Percentiles rank a stretch among this genome's conserved stretches.
phyloP scores from a whole-genome alignment of 129 eudicot genomes.

The Daucus carota region DNA sequence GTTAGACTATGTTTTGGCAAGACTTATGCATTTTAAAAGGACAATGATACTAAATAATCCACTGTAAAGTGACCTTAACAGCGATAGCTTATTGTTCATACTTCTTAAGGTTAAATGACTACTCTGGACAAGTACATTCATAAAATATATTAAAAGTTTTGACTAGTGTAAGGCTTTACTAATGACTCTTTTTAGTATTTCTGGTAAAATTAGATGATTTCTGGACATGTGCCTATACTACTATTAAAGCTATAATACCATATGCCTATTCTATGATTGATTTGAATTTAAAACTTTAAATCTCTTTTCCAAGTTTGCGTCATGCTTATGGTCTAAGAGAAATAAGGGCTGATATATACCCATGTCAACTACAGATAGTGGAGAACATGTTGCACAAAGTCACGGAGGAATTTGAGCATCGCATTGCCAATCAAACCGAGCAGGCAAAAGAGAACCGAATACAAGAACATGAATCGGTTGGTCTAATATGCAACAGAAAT shows the following conservation, averaged over 20 bases:
- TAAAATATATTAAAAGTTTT: not conserved
- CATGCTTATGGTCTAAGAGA: not conserved
- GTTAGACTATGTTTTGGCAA: not conserved
- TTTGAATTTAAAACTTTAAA: not conserved
- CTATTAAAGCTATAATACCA: not conserved
- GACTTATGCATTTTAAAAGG: not conserved
- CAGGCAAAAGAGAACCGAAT: slow-evolving; percentile 26
- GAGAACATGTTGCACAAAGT: slow-evolving; percentile 60
- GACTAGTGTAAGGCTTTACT: not conserved
- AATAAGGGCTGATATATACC: not conserved
- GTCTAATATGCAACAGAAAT: not conserved
- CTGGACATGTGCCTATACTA: not conserved
- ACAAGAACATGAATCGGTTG: not conserved
- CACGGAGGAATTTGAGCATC: slow-evolving; percentile 54
- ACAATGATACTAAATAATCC: not conserved
- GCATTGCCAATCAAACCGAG: slow-evolving; percentile 39
- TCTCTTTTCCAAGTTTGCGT: not conserved
- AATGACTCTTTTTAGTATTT: not conserved
- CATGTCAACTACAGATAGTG: slow-evolving; percentile 42
- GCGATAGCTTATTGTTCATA: not conserved
- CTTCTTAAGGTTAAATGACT: not conserved
- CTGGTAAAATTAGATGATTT: not conserved
- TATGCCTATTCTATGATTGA: not conserved
- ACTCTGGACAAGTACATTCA: not conserved
- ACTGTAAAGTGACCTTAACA: not conserved